Conservation (phyloP, 345 rosid species). For the Eucalyptus rudis region DNA sequence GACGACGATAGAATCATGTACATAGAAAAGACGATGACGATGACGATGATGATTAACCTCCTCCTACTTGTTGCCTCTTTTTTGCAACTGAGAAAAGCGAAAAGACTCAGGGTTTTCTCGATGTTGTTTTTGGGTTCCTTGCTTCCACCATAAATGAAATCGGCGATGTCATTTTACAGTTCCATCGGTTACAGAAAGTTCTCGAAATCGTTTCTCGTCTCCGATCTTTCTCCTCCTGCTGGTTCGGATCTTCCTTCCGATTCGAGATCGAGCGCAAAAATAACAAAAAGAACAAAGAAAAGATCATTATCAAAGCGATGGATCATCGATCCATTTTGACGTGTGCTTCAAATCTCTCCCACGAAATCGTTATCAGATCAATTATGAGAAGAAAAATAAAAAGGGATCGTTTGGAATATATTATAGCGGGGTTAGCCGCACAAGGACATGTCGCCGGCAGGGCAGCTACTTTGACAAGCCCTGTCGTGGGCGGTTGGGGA, state of each 20-base stretch:
- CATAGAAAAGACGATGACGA: background rate
- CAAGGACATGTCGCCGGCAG: slow-evolving; percentile 39
- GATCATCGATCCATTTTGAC: background rate
- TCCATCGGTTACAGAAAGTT: background rate
- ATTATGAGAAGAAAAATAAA: background rate
- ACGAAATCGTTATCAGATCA: background rate
- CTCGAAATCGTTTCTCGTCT: background rate
- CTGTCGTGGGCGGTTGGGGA: background rate
- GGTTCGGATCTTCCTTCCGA: background rate
- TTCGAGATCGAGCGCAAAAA: background rate
- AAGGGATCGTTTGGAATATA: background rate
- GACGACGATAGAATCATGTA: background rate
- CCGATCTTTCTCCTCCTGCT: background rate
- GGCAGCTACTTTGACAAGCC: background rate
- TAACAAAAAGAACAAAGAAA: fast-evolving
- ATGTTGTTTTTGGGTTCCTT: background rate
- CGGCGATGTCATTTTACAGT: background rate
- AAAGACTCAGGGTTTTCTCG: background rate
- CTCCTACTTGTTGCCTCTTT: background rate
- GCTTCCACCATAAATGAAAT: background rate
- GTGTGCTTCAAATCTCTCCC: background rate
- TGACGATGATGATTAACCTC: background rate
- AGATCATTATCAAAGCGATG: background rate
- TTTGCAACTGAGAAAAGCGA: slow-evolving; percentile 3
- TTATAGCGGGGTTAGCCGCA: background rate